A percentile compares a stretch with the other conserved stretches of the same genome.
These are phyloP conservation scores for Moesziomyces globuligerus DNA, from an alignment of 1,284 basidiomycete genomes.

Conservation along the genomic window DNA sequence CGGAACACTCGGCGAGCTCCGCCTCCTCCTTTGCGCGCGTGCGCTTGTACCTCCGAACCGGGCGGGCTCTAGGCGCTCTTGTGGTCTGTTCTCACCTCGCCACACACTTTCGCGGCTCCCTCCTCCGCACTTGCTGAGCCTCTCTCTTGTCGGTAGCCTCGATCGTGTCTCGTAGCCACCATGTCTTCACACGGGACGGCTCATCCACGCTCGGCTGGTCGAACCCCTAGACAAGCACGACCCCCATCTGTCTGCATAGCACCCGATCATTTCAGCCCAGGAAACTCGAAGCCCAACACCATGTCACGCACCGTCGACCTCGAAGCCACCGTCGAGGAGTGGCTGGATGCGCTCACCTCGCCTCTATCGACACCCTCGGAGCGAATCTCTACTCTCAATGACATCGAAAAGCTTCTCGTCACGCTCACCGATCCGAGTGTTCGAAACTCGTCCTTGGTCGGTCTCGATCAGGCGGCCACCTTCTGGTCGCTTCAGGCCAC, in stretches of 20 bases:
- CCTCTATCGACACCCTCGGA: conserved; percentile 33
- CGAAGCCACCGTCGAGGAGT: conserved; percentile 21
- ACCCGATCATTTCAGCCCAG: conserved; percentile 18
- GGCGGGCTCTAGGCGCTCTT: conserved; percentile 9
- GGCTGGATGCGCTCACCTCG: conserved; percentile 33
- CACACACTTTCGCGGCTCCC: background rate
- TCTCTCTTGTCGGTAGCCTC: background rate
- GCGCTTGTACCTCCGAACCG: conserved; percentile 24
- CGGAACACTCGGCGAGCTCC: background rate
- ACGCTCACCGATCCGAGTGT: conserved; percentile 7
- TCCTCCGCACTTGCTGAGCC: background rate
- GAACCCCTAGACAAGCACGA: conserved; percentile 1
- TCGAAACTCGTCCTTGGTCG: conserved; percentile 1
- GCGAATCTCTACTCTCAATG: conserved; percentile 28
- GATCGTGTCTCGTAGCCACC: conserved; percentile 4
- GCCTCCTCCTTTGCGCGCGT: background rate
- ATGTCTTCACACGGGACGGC: conserved; percentile 30
- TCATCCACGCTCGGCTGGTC: background rate
- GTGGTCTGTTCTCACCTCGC: too few relatives aligned
- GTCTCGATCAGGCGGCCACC: conserved; percentile 13
- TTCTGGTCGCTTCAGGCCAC: conserved; percentile 41
- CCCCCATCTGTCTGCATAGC: conserved; percentile 11
- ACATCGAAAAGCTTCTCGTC: conserved; percentile 37
- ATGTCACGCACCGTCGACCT: conserved; percentile 24
- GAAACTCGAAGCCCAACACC: conserved; percentile 24